Conservation (phyloP, 2,329 filamentous ascomycete species). For the Teratosphaeria nubilosa region DNA sequence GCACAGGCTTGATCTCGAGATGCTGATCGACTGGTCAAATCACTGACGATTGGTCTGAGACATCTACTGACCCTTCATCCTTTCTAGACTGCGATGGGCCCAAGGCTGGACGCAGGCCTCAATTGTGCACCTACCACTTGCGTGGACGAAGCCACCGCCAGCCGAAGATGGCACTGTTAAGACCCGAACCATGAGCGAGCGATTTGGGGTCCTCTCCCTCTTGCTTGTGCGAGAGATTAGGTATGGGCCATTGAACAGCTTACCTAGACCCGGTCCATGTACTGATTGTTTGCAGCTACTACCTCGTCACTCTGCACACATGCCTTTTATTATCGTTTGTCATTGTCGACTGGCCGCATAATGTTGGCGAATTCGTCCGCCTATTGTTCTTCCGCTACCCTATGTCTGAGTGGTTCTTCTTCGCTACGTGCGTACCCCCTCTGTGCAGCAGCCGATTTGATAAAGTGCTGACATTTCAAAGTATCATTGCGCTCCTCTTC, state of each 20-base stretch:
- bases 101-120: conserved; percentile 42
- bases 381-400: conserved; percentile 41
- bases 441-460: not conserved
- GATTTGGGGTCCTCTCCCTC: conserved; percentile 37
- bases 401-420: conserved; percentile 33
- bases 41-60: not conserved
- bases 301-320: conserved; percentile 40
- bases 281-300: conserved; percentile 27
- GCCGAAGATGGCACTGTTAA: conserved; percentile 5
- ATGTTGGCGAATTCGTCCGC: conserved; percentile 27
- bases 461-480: not conserved
- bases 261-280: no score
- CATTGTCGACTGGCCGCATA: conserved; percentile 35
- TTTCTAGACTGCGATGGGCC: conserved; percentile 34
- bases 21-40: not conserved
- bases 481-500: conserved; percentile 27
- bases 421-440: not conserved
- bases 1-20: no score
- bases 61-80: not conserved
- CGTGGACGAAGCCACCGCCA: conserved; percentile 32
- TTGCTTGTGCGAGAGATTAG: conserved; percentile 34
- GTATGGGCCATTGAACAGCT: no score
- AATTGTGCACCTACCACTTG: conserved; percentile 32
- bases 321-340: conserved; percentile 37
- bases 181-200: conserved; percentile 28